These are phyloP conservation scores for Ambrosiella beaveri DNA, from an alignment of 2,329 filamentous ascomycete species.

Conservation along the genomic window DNA sequence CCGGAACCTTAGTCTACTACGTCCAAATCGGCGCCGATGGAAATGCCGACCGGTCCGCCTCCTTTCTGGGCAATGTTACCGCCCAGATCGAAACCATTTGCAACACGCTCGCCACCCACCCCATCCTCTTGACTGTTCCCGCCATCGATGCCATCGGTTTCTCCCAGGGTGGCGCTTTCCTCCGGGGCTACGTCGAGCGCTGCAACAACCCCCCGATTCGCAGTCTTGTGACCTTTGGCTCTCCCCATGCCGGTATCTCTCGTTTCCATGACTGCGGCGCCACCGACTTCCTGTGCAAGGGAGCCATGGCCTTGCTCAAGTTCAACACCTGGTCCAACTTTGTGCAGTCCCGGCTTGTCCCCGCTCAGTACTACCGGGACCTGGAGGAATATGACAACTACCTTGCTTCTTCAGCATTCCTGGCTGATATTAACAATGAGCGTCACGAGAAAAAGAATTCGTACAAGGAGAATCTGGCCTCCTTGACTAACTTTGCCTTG, in stretches of 20 bases:
- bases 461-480: constrained; percentile 55
- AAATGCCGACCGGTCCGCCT: constrained; percentile 56
- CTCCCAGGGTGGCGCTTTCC: constrained; percentile 88
- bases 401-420: constrained; percentile 64
- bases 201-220: constrained; percentile 63
- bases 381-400: constrained; percentile 52
- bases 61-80: constrained; percentile 82
- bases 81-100: constrained; percentile 63
- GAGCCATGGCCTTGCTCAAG: constrained; percentile 59
- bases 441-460: constrained; percentile 50
- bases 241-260: constrained; percentile 81
- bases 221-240: constrained; percentile 74
- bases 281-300: constrained; percentile 65
- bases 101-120: constrained; percentile 54
- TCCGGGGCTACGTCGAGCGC: constrained; percentile 77
- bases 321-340: constrained; percentile 64
- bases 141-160: constrained; percentile 86
- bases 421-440: constrained; percentile 96
- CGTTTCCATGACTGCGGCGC: constrained; percentile 59
- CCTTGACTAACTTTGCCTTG: constrained; percentile 67
- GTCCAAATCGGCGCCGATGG: constrained; percentile 53
- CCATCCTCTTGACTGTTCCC: constrained; percentile 64
- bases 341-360: constrained; percentile 67
- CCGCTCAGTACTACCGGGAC: constrained; percentile 87
- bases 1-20: constrained; percentile 70